These are phyloP conservation scores for Reticulascus tulasneorum DNA, from an alignment of 2,329 filamentous ascomycete species.

Conservation along the genomic window DNA sequence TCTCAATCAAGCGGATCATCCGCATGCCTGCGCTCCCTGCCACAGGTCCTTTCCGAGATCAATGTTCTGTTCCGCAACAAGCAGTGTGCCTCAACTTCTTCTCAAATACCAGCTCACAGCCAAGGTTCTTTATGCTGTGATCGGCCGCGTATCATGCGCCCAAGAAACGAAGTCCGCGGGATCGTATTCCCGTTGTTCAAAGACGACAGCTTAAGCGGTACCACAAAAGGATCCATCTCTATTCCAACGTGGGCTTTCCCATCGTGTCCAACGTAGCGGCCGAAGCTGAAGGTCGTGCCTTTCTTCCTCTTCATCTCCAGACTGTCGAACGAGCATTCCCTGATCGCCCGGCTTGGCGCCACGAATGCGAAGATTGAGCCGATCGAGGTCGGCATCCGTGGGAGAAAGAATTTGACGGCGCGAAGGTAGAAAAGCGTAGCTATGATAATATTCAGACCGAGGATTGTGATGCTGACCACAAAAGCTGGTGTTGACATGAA, in stretches of 20 bases:
- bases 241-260: constrained; percentile 46
- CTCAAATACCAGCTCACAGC: no score
- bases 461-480: constrained; percentile 36
- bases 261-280: constrained; percentile 44
- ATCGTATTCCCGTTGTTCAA: constrained; percentile 8
- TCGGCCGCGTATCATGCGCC: constrained; percentile 2
- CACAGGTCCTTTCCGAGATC: no score
- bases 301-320: not conserved
- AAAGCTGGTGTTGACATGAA: constrained; percentile 46
- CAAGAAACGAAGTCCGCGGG: not conserved
- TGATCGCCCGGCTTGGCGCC: constrained; percentile 39
- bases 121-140: not conserved
- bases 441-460: constrained; percentile 39
- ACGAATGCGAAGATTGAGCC: constrained; percentile 44
- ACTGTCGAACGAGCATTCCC: constrained; percentile 20
- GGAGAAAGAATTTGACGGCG: constrained; percentile 37
- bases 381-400: constrained; percentile 47
- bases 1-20: no score
- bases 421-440: constrained; percentile 38
- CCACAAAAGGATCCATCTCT: constrained; percentile 43
- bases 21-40: no score
- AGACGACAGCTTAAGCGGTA: constrained; percentile 16
- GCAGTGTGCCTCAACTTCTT: no score
- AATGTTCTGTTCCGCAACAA: no score
- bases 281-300: constrained; percentile 39